Evolutionary conservation across 2,329 filamentous ascomycete genomes (phyloP), one percentile per base, ranked within the genome.

Genomic region (Nemania sp.): DNA sequence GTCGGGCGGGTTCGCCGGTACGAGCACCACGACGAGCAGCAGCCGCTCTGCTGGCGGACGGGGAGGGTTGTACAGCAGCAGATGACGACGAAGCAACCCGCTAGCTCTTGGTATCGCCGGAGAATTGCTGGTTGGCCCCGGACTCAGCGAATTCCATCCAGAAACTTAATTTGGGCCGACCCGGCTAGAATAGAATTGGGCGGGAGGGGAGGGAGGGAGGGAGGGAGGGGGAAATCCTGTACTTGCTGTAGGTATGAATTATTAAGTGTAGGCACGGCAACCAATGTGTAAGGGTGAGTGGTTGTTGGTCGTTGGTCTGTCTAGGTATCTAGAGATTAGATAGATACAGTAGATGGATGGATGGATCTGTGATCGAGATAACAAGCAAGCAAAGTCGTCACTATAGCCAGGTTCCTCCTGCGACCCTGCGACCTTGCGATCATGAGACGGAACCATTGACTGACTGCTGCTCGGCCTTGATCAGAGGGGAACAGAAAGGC

Each of bases 401-500:
- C 47, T 41, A 60, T 63, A 54, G n/a, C 58, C 53, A 62, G 66
- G 62, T 63, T 66, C 63, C 52, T 59, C 53, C 54, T 61, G 62
- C 41, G 59, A 55, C 56, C 52, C 53, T 57, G 63, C 62, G 62
- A 68, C 57, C 38, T 54, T 29, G 53, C 61, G 62, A 68, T 55
- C 32, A 53, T 55, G 54, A 61, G 65, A 63, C 11, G 13, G 53
- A 47, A 53, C 62, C 41, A 66, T 63, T 35, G 49, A 60, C 35
- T 64, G n/a, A n/a, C n/a, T n/a, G n/a, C n/a, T n/a, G 61, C 26
- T n/a, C 63, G 67, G 45, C 60, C 54, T 63, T 59, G 60, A 47
- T 69, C 70, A 69, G 59, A 72, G 67, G 54, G 61, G 63, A 29
- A 56, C 55, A 59, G 58, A 66, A 43, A 63, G n/a, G 58, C 64